phyloP scores from a whole-genome alignment of 495 filamentous ascomycete species.

The Daldinia caldariorum region DNA sequence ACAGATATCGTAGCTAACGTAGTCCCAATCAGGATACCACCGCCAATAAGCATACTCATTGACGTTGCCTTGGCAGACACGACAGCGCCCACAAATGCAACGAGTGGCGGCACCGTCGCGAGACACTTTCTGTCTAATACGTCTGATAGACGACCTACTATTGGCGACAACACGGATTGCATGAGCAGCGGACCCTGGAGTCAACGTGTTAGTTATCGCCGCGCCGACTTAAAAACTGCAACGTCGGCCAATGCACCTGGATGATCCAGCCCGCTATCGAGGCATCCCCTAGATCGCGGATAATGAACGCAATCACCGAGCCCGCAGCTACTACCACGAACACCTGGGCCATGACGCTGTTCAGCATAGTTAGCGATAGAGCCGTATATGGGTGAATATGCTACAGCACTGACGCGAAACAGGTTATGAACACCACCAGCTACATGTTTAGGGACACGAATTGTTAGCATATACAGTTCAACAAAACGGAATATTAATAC shows the following conservation, averaged over 20 bases:
- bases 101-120: constrained; percentile 58
- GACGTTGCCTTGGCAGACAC: constrained; percentile 63
- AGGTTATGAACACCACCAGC: constrained; percentile 53
- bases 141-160: constrained; percentile 65
- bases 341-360: constrained; percentile 58
- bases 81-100: constrained; percentile 63
- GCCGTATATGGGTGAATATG: background rate
- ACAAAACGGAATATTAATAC: background rate
- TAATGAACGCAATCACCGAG: constrained; percentile 64
- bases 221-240: background rate
- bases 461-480: constrained; percentile 17
- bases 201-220: constrained; percentile 15
- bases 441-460: constrained; percentile 1
- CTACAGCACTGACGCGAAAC: constrained; percentile 48
- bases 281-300: constrained; percentile 61
- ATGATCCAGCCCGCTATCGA: constrained; percentile 65
- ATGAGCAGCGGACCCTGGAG: constrained; percentile 61
- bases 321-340: constrained; percentile 67
- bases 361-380: constrained; percentile 1
- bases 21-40: constrained; percentile 64
- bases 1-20: constrained; percentile 64
- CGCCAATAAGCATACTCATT: constrained; percentile 64
- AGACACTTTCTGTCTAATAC: constrained; percentile 64
- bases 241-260: constrained; percentile 45
- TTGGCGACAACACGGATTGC: constrained; percentile 63